Base-by-base conservation (phyloP, 2,329 filamentous ascomycete genomes). In the Grosmannia huntii region DNA sequence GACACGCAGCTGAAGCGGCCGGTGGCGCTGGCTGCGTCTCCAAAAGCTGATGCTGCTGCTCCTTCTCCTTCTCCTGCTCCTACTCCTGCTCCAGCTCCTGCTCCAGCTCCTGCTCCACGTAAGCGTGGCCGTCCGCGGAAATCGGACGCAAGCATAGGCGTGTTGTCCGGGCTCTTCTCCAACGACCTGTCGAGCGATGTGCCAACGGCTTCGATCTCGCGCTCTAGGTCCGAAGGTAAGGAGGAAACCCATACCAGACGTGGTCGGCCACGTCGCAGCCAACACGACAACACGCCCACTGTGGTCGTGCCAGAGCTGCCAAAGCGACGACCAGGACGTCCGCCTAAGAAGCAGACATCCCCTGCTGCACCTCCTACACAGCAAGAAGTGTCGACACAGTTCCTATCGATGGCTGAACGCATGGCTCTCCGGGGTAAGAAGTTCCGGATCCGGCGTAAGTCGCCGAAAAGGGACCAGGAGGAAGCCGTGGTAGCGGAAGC, bases 361-460 rank as follows among this genome's bases (percentile, higher is more conserved):
- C 23, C 48, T 16, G 62, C 31, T 60, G 51, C 62, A 48, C 53
- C 51, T 27, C 59, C 59, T 46, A 55, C 10, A 2, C 4, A 54
- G 28, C 5, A 57, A 25, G 53, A 54, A 14, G 50, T 57, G 36
- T 31, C 59, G 14, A 31, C 65, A 12, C 67, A 70, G 12, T 73
- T 77, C 53, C 71, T 83, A 70, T 82, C 80, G 6, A 76, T 83
- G 75, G 74, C 75, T 44, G 80, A 83, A 63, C 74, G 78, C n/a
- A 76, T 81, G 73, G 77, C 75, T 38, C 69, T 80, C 2, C 73
- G 70, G 56, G 80, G 79, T 12, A 81, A 75, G 66, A 76, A 73
- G 56, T 74, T 83, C 62, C 80, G 75, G 67, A 81, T 82, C 10
- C 53, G 59, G 16, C 31, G 57, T 49, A 59, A 36, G 46, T 23